Conservation (phyloP, 768 basidiomycete genomes). For the Suillus spraguei region DNA sequence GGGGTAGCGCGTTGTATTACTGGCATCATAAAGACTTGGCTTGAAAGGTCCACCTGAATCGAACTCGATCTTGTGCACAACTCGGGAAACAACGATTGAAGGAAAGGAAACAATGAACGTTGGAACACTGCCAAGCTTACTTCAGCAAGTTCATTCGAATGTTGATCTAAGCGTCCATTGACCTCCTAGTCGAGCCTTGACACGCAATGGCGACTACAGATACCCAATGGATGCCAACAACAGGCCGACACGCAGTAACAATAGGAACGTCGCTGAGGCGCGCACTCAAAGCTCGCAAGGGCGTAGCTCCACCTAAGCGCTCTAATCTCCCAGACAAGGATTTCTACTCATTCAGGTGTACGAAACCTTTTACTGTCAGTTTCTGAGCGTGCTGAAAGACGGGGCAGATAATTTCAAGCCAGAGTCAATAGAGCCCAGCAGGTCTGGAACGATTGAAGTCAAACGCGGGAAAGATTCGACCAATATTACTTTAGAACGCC, state of each 20-base stretch:
- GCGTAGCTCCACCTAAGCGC: conserved; percentile 44
- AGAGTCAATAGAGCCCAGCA: conserved; percentile 63
- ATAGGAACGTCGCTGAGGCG: conserved; percentile 66
- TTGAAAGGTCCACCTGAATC: not conserved
- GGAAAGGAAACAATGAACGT: conserved; percentile 1
- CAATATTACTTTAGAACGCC: conserved; percentile 63
- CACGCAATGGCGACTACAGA: conserved; percentile 45
- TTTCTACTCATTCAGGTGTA: conserved; percentile 80
- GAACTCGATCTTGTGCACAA: not conserved
- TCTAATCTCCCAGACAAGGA: conserved; percentile 60
- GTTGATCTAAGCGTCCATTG: not conserved
- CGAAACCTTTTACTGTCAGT: conserved; percentile 28
- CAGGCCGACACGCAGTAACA: conserved; percentile 59
- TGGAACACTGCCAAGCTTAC: conserved; percentile 3
- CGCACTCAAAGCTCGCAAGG: conserved; percentile 70
- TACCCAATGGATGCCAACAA: conserved; percentile 56
- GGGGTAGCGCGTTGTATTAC: not conserved
- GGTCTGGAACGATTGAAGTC: conserved; percentile 67
- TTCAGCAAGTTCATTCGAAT: not conserved
- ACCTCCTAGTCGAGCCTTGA: not conserved
- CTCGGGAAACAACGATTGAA: not conserved
- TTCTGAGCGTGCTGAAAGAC: conserved; percentile 1
- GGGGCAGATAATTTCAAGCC: conserved; percentile 76
- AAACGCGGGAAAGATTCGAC: conserved; percentile 54
- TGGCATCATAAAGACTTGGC: not conserved